These are phyloP conservation scores for Eucalyptus globulus DNA, from an alignment of 345 rosid species.

Conservation along the genomic window DNA sequence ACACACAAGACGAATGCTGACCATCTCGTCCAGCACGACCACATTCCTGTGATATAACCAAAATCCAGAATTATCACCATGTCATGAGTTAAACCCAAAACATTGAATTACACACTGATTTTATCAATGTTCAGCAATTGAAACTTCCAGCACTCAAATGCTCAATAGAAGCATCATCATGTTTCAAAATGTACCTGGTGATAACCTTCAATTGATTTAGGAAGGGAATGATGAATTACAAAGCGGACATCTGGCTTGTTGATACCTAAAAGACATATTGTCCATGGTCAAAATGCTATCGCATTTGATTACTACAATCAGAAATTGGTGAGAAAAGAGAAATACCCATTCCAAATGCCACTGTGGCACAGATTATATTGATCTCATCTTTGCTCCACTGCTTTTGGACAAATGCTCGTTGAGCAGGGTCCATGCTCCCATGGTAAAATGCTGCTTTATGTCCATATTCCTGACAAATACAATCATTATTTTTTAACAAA, in stretches of 20 bases:
- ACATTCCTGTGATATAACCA: slow-evolving; percentile 50
- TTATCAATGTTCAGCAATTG: background rate
- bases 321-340: background rate
- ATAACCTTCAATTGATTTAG: slow-evolving; percentile 98
- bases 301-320: background rate
- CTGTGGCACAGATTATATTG: slow-evolving; percentile 94
- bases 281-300: background rate
- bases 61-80: background rate
- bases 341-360: slow-evolving; percentile 99
- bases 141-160: background rate
- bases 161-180: background rate
- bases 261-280: slow-evolving; percentile 45
- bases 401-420: slow-evolving; percentile 68
- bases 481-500: background rate
- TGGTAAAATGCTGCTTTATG: slow-evolving; percentile 97
- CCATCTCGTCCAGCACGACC: slow-evolving; percentile 99
- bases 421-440: slow-evolving; percentile 83
- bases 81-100: background rate
- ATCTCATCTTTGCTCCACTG: slow-evolving; percentile 99
- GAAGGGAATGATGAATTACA: slow-evolving; percentile 98
- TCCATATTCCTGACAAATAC: slow-evolving; percentile 55
- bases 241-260: slow-evolving; percentile 99
- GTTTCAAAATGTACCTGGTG: slow-evolving; percentile 59
- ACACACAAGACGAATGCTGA: slow-evolving; percentile 75
- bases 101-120: background rate